Evolutionary conservation across 2,329 filamentous ascomycete genomes (phyloP).

Genomic region (Xylaria sp.): DNA sequence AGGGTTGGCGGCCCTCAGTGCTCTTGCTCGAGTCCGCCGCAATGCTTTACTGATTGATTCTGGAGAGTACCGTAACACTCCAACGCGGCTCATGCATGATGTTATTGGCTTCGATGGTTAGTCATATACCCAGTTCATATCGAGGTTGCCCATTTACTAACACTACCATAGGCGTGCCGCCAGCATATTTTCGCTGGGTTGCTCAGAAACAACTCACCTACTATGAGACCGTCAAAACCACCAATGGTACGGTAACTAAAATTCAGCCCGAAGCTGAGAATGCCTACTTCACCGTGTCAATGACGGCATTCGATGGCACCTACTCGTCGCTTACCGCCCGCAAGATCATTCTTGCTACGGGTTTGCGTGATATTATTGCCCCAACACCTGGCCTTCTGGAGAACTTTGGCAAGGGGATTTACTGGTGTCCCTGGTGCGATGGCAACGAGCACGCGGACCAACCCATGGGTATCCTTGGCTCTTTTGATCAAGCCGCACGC

Average conservation of each 20-base stretch:
- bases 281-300: conserved; percentile 56
- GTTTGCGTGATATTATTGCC: conserved; percentile 65
- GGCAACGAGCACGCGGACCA: conserved; percentile 71
- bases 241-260: conserved; percentile 62
- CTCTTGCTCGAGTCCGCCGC: conserved; percentile 65
- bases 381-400: conserved; percentile 64
- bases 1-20: conserved; percentile 23
- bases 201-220: conserved; percentile 63
- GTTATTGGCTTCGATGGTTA: conserved; percentile 68
- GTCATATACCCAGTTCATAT: neutral
- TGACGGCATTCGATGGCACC: conserved; percentile 44
- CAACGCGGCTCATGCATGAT: conserved; percentile 69
- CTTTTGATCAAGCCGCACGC: conserved; percentile 56
- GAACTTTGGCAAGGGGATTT: conserved; percentile 69
- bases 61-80: conserved; percentile 65
- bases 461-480: conserved; percentile 63
- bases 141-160: neutral
- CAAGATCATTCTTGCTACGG: conserved; percentile 68
- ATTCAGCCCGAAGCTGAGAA: conserved; percentile 50
- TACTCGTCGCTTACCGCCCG: conserved; percentile 57
- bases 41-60: conserved; percentile 67
- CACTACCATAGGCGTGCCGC: conserved; percentile 58
- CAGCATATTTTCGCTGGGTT: conserved; percentile 63
- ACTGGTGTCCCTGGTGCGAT: conserved; percentile 74
- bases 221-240: conserved; percentile 62